Base-by-base conservation (phyloP, 495 filamentous ascomycete species). In the Neurospora sublineolata region DNA sequence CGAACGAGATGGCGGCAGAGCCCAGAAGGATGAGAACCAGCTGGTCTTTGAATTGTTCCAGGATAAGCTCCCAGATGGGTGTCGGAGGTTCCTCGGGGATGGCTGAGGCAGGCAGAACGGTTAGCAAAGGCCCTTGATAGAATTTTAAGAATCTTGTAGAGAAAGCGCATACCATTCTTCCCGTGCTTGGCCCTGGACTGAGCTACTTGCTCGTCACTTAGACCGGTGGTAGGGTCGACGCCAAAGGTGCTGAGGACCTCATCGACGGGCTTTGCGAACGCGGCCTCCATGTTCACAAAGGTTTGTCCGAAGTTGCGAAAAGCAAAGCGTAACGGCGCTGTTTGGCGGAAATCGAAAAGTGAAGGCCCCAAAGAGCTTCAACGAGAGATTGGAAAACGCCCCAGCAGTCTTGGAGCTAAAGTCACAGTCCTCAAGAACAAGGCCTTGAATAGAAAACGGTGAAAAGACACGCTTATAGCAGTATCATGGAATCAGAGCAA, bases 41-140 rank as follows among this genome's bases (percentile, higher is more conserved):
- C 81, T 99, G 96, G 78, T 99, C 96, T 82, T 99, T 97, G 86
- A 99, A 99, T 81, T 99, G 96, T 80, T 99, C 96, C 69, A 98
- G 85, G 52, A 99, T 91, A 72, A 99, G 89, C 80, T 97, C 86
- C 94, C 95, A 99, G 67, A 99, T 78, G 41, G 96, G 96, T 18
- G 95, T 98, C n/a, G 96, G 92, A 58, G 96, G 94, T 69, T 98
- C 96, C 82, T 99, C 95, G 18, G 93, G 90, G 71, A 99, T 89
- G 70, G 94, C 95, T 98, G 79, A 71, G 44, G 72, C 44, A 46
- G 38, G 44, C 37, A 71, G 42, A 39, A 20, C 6, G n/a, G 69
- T 71, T 58, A 73, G 64, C 52, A 46, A 68, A 58, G 16, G 41
- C 68, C 16, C 41, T 9, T 14, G 39, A 46, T 68, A 37, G 71